Conservation (phyloP, 441 rosid species). For the Lepidium campestre region DNA sequence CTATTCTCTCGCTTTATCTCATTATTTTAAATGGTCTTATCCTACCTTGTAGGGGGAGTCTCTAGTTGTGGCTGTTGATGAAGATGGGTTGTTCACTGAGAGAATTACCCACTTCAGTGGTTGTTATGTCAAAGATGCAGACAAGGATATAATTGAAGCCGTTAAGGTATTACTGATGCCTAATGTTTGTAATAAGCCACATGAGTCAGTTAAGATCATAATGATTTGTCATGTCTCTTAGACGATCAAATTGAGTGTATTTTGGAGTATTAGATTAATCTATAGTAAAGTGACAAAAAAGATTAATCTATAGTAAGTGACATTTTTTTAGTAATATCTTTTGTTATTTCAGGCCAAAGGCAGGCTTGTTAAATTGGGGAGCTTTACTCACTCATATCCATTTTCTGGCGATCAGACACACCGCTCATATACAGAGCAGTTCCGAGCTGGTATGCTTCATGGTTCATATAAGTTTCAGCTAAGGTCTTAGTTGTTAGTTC, state of each 20-base stretch:
- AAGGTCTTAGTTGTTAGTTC: conserved; percentile 5
- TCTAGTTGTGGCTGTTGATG: conserved; percentile 89
- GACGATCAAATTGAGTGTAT: neutral
- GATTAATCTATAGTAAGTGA: too few relatives aligned
- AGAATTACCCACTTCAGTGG: conserved; percentile 76
- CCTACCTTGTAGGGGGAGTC: conserved; percentile 58
- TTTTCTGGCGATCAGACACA: conserved; percentile 92
- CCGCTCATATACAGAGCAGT: conserved; percentile 98
- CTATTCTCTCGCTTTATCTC: neutral
- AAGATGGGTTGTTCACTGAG: conserved; percentile 85
- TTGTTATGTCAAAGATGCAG: conserved; percentile 87
- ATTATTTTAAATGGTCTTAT: conserved; percentile 2
- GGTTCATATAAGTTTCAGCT: conserved; percentile 2
- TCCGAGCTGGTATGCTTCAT: conserved; percentile 78
- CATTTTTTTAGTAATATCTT: too few relatives aligned
- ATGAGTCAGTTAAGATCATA: neutral
- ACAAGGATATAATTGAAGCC: conserved; percentile 83
- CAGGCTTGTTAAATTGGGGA: conserved; percentile 89
- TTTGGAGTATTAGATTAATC: neutral
- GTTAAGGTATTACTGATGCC: conserved; percentile 53
- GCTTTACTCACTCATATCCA: conserved; percentile 78
- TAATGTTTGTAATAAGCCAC: neutral
- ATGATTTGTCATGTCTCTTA: neutral
- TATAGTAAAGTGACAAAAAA: neutral
- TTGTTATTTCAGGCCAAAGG: conserved; percentile 69